Base-by-base conservation (phyloP, 2,329 filamentous ascomycete species). In the Aspergillus uvarum region DNA sequence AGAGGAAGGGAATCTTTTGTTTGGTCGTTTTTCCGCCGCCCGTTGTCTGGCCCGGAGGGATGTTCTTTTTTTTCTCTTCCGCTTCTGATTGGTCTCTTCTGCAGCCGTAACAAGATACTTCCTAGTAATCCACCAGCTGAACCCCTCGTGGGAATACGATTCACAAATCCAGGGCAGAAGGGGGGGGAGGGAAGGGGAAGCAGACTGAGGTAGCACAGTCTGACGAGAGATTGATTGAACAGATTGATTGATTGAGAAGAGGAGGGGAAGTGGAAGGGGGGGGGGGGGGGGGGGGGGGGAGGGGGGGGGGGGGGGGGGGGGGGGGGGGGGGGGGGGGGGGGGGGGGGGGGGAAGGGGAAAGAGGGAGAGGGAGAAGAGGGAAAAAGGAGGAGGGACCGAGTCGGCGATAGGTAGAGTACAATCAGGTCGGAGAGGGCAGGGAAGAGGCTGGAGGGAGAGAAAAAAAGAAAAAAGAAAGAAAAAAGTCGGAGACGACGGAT, bases 41-140 rank as follows among this genome's bases (percentile, higher is more conserved):
- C 38, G 38, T 44, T 44, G 38, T 44, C 38, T 44, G 38, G 38
- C 38, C 44, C 22, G 38, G 14, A 16, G 16, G 44, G 24, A 53
- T 42, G 24, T 47, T 24, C 51, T 50, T 51, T 44, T 55, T 47
- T 53, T 32, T 59, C 22, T 48, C 55, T 51, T n/a, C 19, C 54
- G 44, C 49, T 55, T 32, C 32, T 59, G 38, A 44, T 44, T 44
- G 38, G 38, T 51, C 47, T 54, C 21, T 54, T 51, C 53, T 24
- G 53, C 16, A 10, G 55, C 31, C 55, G 49, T 42, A 51, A 51
- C 31, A 57, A 57, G 55, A 50, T 19, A 24, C 10, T 16, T 29
- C 26, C 26, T 24, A 51, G 10, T 24, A 54, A 24, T 29, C n/a
- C n/a, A 44, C n/a, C n/a, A 44, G 38, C 38, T 44, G 38, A 44